A percentile compares a stretch with the other conserved stretches of the same genome.
Conservation (phyloP, 83 land plant genomes). For the Isoetes engelmannii region DNA sequence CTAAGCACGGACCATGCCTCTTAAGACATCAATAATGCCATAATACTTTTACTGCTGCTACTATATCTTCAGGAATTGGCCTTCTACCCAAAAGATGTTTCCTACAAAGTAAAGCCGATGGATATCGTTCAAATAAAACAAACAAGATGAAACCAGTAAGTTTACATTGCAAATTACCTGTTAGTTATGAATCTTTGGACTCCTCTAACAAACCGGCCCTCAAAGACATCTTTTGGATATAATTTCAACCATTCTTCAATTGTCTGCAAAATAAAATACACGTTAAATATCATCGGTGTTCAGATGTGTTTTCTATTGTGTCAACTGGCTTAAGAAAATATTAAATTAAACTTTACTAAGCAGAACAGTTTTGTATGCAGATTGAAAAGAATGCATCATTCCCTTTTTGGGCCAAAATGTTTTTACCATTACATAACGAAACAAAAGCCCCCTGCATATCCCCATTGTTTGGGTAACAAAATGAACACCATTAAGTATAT, state of each 20-base stretch:
- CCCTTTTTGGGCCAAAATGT: too few species aligned
- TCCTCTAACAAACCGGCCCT: conserved; percentile 41
- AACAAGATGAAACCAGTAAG: neutral
- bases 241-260: conserved; percentile 27
- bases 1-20: neutral
- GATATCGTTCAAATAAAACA: conserved; percentile 1
- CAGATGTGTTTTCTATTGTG: too few species aligned
- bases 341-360: too few species aligned
- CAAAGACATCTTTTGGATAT: conserved; percentile 38
- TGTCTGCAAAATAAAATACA: conserved; percentile 16
- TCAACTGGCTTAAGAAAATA: too few species aligned
- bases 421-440: too few species aligned
- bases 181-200: conserved; percentile 33
- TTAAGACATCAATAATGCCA: neutral
- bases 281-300: neutral
- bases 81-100: conserved; percentile 23
- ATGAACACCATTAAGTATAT: too few species aligned
- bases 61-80: conserved; percentile 24
- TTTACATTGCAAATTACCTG: conserved; percentile 21
- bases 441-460: too few species aligned
- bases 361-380: too few species aligned
- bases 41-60: conserved; percentile 33
- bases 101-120: conserved; percentile 12
- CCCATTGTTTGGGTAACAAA: too few species aligned
- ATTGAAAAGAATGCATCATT: too few species aligned